Base-by-base conservation (phyloP, 202 grass and related monocot species). In the Miscanthus sacchariflorus region DNA sequence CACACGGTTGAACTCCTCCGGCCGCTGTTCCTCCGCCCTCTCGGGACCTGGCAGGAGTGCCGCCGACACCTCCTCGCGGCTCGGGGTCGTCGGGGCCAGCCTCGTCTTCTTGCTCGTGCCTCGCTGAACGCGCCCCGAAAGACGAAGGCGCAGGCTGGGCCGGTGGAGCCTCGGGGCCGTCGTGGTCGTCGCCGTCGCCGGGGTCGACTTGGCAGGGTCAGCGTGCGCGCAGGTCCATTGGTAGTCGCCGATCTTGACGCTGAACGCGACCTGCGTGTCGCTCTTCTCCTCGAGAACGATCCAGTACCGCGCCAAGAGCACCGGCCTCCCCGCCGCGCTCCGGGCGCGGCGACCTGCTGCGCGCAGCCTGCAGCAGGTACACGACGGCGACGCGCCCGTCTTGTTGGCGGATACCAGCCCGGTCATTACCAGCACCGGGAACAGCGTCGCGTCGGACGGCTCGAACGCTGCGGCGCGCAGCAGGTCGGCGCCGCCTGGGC, bases 231-330 rank as follows among this genome's bases (percentile, higher is more conserved):
- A 94, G 72, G 80, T 95, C 86, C 91, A 91, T 19, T 83, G 68
- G 66, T 93, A 98, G 79, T 95, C 92, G 23, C 76, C 85, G 49
- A 98, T 90, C 28, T 82, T 92, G 77, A 98, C 85, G 72, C 72
- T 82, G 68, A 98, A 95, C 45, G 77, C 79, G 44, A 98, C 87
- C 77, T 98, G 93, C 66, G 81, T 90, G 25, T 83, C 78, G 81
- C 72, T 90, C 83, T 85, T 95, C 82, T 98, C 88, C 79, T 94
- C 96, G 7, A 98, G 81, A 43, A 98, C 9, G 27, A 95, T 19
- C 93, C 92, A 91, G 75, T 98, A 98, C 78, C 91, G 85, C 15
- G 84, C 85, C n/a, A 85, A 77, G 54, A 95, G 63, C 38, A 71
- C 79, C 27, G 91, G 59, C 56, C 76, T 85, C 74, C 15, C 74